Base-by-base conservation (phyloP, 768 basidiomycete species). In the Calocybe gangraenosa region DNA sequence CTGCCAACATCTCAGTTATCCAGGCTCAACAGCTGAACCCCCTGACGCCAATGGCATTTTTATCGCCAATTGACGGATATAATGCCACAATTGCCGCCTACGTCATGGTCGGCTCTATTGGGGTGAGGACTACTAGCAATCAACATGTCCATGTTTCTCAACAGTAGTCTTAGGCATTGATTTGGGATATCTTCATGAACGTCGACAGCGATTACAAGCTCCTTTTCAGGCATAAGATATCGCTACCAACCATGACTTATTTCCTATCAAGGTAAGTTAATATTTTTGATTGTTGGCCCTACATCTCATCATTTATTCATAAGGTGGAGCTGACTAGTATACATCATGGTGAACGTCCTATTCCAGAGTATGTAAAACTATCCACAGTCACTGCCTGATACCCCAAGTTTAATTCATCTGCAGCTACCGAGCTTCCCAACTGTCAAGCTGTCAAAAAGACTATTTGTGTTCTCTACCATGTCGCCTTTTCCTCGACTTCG, bases 171-270 rank as follows among this genome's bases (percentile, higher is more conserved):
- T 37, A 66, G 62, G 58, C 62, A 2, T 48, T 59, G 23, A 41
- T 60, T 28, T 69, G 66, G 66, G 66, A 68, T 44, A 55, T 65
- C n/a, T 52, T 65, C 4, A 39, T 54, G 3, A 56, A 58, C 21
- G 25, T 65, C 7, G 51, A 52, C 23, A 53, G 58, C 2, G 65
- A 68, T 30, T 56, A 57, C 8, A 45, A 40, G 14, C 47, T 67
- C 6, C n/a, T 61, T 9, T 55, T 49, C 37, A 51, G 43, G 36
- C 23, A 40, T 44, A 25, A 44, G 31, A 35, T 58, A 21, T 23
- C 56, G 22, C 3, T 56, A 9, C 55, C 60, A 19, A 58, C 58
- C 7, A 28, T 58, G 10, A 37, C 55, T 0, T 69, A 68, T 44
- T 53, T 65, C 35, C 14, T 65, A 14, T 64, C 65, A 2, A 65